Evolutionary conservation across 2,329 filamentous ascomycete genomes (phyloP), one percentile per base, ranked within the genome.

Genomic region (Fusarium abutilonis): DNA sequence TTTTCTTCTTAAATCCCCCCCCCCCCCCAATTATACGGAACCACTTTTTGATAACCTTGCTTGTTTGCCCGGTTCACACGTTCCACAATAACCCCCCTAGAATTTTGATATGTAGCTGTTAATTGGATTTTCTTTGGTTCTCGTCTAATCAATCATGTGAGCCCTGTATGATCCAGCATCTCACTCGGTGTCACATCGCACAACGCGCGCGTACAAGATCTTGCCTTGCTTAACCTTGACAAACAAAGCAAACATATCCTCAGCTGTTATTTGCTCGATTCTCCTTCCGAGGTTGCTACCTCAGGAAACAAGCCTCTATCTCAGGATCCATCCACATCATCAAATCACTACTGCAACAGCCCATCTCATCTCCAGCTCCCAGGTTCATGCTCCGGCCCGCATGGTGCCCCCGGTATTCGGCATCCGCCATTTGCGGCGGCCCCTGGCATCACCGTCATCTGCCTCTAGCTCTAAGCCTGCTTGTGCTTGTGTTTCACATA

Each of bases 331-430:
- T 41, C 43, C 13, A 52, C 56, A 54, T 15, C 48, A 36, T 19
- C 15, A 45, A 13, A 57, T 48, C 61, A 42, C 47, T 42, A 49
- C 56, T 44, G 39, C 34, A 56, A 51, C 58, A 61, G 60, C 67
- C 64, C 64, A 70, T 68, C 60, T 60, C 64, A 59, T 56, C 63
- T 68, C 65, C 23, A 26, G 23, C 23, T 26, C 23, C 23, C 47
- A 70, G 67, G 68, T 56, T 69, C 63, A 70, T 69, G 68, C 56
- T 69, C 63, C 63, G 49, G 34, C 63, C 64, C 64, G 59, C 56
- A 71, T 71, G 68, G 67, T 66, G 63, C 51, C 61, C 66, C 64
- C 42, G 52, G 65, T 59, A 47, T 52, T 56, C 49, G 62, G 65
- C 51, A 64, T 59, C 63, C 56, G 68, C 66, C 66, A 67, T 70